Evolutionary conservation across 1,284 basidiomycete species (phyloP).

Genomic region (Omphalotus olearius): DNA sequence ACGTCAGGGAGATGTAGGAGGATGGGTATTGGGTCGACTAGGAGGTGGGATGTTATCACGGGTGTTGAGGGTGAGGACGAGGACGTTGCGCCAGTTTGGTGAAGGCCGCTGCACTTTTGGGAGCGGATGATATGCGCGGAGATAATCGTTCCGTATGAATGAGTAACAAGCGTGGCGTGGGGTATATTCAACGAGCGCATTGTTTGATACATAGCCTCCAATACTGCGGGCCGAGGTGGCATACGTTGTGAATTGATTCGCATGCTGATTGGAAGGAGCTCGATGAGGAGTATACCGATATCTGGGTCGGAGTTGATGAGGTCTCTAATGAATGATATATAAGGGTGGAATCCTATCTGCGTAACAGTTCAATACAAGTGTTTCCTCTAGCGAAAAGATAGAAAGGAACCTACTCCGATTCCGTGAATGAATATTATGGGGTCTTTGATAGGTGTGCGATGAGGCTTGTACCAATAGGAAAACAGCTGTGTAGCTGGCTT

Average conservation of each 20-base stretch:
- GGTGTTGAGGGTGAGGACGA: neutral
- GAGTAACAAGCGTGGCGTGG: conserved; percentile 43
- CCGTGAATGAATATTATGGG: conserved; percentile 64
- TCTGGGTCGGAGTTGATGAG: conserved; percentile 35
- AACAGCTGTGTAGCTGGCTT: conserved; percentile 34
- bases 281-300: conserved; percentile 53
- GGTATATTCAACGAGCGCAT: conserved; percentile 39
- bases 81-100: no score
- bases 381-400: neutral
- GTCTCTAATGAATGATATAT: conserved; percentile 44
- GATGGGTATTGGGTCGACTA: conserved; percentile 63
- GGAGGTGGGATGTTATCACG: conserved; percentile 35
- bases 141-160: conserved; percentile 64
- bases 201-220: conserved; percentile 33
- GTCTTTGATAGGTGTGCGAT: conserved; percentile 39
- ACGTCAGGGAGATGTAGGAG: conserved; percentile 57
- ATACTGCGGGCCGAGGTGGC: conserved; percentile 31
- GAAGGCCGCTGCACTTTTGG: no score
- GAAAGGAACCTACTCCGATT: conserved; percentile 46
- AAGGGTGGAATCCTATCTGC: conserved; percentile 60
- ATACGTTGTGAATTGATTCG: conserved; percentile 49
- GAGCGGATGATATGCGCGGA: conserved; percentile 43
- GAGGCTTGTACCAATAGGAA: conserved; percentile 62
- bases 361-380: neutral
- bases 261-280: conserved; percentile 56